Evolutionary conservation across 176 grass and related monocot genomes (phyloP), one percentile per base, ranked within the genome.

Genomic region (Aegilops longissima): DNA sequence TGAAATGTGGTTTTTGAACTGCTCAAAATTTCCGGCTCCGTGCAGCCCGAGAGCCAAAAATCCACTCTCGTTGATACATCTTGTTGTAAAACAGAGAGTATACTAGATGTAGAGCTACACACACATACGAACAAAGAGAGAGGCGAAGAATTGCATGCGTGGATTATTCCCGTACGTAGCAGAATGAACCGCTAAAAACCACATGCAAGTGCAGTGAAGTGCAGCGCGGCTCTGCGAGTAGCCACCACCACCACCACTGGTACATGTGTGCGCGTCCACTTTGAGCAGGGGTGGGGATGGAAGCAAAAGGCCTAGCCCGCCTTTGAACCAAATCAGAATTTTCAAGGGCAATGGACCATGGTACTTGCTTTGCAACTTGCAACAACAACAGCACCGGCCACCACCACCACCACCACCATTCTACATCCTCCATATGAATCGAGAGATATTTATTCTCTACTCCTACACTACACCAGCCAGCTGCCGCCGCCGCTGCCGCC

Each of bases 291-390:
- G 18, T 33, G 27, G 73, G 73, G 73, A 33, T 51, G 73, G 73
- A 33, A 76, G 44, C 13, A 35, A 44, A 38, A 21, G 45, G 6
- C 49, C 49, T 52, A 58, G 20, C 18, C 34, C 12, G 80, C 45
- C 67, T 70, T 82, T 82, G 45, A 82, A 76, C 45, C 65, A 69
- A 69, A 70, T 82, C 80, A 23, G 65, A 52, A 69, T 82, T 52
- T 69, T 52, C 66, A 82, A 47, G 80, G 29, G 44, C 40, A 17
- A 71, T 44, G 21, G 67, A 82, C 80, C 80, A 70, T 36, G 64
- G 80, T 82, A 82, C 64, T 54, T 82, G 62, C 16, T 49, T 54
- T 82, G 79, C 40, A 80, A 80, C 36, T 31, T 8, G 79, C 79
- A 52, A n/a, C 63, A 54, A 44, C 45, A 31, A 63, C 63, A 58